Evolutionary conservation across 2,329 filamentous ascomycete genomes (phyloP), one percentile per base, ranked within the genome.

Genomic region (Cladosporium phlei): DNA sequence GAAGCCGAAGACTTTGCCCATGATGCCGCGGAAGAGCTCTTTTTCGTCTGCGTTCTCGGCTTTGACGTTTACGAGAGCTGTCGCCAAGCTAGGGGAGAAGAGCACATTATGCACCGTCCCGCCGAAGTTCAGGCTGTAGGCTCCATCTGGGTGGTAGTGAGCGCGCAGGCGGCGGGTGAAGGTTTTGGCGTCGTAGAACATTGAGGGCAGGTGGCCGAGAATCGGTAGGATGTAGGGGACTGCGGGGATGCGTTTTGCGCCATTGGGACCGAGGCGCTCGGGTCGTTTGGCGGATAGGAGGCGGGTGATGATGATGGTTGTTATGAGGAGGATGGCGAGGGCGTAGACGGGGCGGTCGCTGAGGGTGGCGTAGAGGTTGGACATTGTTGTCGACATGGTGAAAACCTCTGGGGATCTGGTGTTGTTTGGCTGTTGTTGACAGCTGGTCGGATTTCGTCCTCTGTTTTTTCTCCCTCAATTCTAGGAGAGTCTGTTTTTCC

Each of bases 211-310:
- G 65, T 83, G 77, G 29, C 78, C 76, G 7, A 82, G 27, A 42
- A 75, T 68, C 2, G 80, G 79, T 6, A 83, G 60, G 75, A 77
- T 83, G 61, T 83, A 83, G 21, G 78, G 77, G 17, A 75, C 53
- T 47, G 69, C 61, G 59, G 73, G 73, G 50, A 77, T 69, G 45
- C 63, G 50, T 55, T 54, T 50, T 16, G 53, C 46, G 39, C 57
- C 60, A 55, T 61, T 27, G 21, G 29, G 24, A 9, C 34, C 46
- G 17, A 49, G 22, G 19, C 28, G 30, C 11, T 38, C 16, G 11
- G 46, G 30, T n/a, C n/a, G n/a, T 35, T 50, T 51, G 3, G 54
- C 43, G 21, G 47, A 48, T 7, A 47, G 38, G 14, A 47, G 35
- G 10, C 43, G 28, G 35, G 48, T 54, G 50, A 53, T 59, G 11